These are phyloP conservation scores for Cajanus cajan DNA, from an alignment of 306 rosid species.

Conservation along the genomic window DNA sequence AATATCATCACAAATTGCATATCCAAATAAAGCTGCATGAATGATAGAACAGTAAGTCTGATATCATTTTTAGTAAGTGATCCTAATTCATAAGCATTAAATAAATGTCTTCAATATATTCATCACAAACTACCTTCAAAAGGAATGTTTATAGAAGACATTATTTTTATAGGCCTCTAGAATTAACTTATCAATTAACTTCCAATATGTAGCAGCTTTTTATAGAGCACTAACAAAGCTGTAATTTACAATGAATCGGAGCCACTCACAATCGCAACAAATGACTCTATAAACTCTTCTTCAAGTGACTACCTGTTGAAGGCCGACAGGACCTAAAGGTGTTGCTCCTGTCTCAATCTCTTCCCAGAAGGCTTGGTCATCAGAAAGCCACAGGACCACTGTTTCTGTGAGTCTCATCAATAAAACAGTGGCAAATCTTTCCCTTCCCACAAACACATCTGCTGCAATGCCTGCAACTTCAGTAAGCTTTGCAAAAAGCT, in stretches of 20 bases:
- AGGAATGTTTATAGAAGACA: background rate
- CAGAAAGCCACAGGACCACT: conserved; percentile 80
- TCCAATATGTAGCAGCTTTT: background rate
- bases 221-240: conserved; percentile 9
- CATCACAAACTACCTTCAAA: background rate
- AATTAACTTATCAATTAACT: background rate
- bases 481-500: conserved; percentile 56
- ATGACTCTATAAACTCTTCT: background rate
- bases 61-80: conserved; percentile 3
- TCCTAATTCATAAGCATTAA: background rate
- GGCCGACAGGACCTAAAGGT: conserved; percentile 83
- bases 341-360: conserved; percentile 63
- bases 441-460: conserved; percentile 85
- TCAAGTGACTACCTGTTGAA: conserved; percentile 69
- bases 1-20: conserved; percentile 94
- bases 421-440: conserved; percentile 80
- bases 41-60: background rate
- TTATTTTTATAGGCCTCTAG: background rate
- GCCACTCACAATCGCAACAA: background rate
- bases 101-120: background rate
- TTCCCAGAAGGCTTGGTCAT: conserved; percentile 88
- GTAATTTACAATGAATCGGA: background rate
- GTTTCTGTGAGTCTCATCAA: conserved; percentile 89
- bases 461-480: conserved; percentile 60
- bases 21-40: conserved; percentile 80